Conservation (phyloP, 805 yeast genomes). For the Tetrapisispora iriomotensis region DNA sequence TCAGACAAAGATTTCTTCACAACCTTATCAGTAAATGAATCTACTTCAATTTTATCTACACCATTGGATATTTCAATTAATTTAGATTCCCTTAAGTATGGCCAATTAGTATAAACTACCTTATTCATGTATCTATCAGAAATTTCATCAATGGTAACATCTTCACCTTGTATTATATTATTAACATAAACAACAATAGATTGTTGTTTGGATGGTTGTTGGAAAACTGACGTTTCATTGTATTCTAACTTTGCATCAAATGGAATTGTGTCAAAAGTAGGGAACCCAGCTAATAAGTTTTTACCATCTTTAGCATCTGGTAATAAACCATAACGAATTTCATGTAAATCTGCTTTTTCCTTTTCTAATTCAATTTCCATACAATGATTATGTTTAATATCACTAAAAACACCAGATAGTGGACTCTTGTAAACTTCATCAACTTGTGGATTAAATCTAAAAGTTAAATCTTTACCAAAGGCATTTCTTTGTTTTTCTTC, state of each 20-base stretch:
- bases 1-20: slow-evolving; percentile 34
- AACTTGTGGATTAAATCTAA: slow-evolving; percentile 67
- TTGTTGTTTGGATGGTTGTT: slow-evolving; percentile 73
- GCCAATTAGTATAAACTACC: slow-evolving; percentile 75
- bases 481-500: slow-evolving; percentile 69
- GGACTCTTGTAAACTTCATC: slow-evolving; percentile 64
- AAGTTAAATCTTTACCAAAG: slow-evolving; percentile 60
- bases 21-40: slow-evolving; percentile 18
- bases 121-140: slow-evolving; percentile 53
- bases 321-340: slow-evolving; percentile 46
- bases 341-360: slow-evolving; percentile 35
- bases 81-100: slow-evolving; percentile 75
- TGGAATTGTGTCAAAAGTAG: slow-evolving; percentile 65
- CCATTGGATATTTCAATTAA: slow-evolving; percentile 55
- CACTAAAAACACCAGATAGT: slow-evolving; percentile 60
- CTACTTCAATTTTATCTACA: slow-evolving; percentile 33
- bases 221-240: slow-evolving; percentile 68
- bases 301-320: slow-evolving; percentile 60
- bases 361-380: slow-evolving; percentile 47
- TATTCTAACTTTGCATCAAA: slow-evolving; percentile 43
- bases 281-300: slow-evolving; percentile 82
- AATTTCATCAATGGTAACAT: slow-evolving; percentile 51
- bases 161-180: slow-evolving; percentile 40
- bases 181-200: slow-evolving; percentile 62
- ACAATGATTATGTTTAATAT: slow-evolving; percentile 73